These are phyloP conservation scores for Boletus rubescentipes DNA, from an alignment of 768 basidiomycete species.

Conservation along the genomic window DNA sequence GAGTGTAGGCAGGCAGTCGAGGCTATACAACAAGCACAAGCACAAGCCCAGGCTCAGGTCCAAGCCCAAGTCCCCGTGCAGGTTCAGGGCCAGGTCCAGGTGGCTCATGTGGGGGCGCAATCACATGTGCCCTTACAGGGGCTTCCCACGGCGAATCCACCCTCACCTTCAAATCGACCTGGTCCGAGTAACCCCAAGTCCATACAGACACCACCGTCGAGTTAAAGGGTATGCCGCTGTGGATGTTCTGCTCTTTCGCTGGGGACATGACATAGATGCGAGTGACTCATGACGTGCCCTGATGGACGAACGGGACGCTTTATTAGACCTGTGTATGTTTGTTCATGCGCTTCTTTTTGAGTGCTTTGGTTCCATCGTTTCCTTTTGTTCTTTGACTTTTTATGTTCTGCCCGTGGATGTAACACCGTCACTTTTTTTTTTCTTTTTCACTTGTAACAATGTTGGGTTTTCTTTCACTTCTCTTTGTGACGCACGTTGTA, in stretches of 20 bases:
- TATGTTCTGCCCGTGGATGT: constrained; percentile 5
- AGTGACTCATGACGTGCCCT: constrained; percentile 9
- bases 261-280: constrained; percentile 23
- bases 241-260: constrained; percentile 1
- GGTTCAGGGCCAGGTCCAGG: constrained; percentile 22
- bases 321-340: constrained; percentile 20
- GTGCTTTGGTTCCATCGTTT: neutral
- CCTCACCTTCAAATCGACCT: constrained; percentile 22
- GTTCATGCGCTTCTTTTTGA: constrained; percentile 9
- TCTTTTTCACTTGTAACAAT: constrained; percentile 1
- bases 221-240: constrained; percentile 6
- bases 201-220: constrained; percentile 18
- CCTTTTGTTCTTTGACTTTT: neutral
- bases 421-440: neutral
- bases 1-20: constrained; percentile 59
- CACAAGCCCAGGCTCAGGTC: constrained; percentile 26
- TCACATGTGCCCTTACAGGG: constrained; percentile 25
- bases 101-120: constrained; percentile 18
- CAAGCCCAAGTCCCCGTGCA: constrained; percentile 22
- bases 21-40: constrained; percentile 35
- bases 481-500: constrained; percentile 11
- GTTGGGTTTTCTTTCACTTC: neutral
- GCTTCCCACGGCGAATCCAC: constrained; percentile 17
- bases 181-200: constrained; percentile 24
- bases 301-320: constrained; percentile 24